These are phyloP conservation scores for Yamadazyma oceani DNA, from an alignment of 1,139 yeast genomes.

Conservation along the genomic window DNA sequence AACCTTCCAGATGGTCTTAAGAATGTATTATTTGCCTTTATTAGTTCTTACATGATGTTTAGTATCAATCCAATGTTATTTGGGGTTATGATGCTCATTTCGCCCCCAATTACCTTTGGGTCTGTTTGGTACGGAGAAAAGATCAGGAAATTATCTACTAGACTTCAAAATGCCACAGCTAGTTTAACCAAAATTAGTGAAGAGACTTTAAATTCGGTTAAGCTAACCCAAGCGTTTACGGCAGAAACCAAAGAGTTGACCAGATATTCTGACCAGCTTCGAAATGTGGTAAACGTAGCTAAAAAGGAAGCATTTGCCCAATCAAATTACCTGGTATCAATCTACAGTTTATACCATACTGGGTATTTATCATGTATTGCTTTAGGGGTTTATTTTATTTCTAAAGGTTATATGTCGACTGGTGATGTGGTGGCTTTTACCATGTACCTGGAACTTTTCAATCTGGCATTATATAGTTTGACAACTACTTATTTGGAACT, in stretches of 20 bases:
- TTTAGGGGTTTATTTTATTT: conserved; percentile 44
- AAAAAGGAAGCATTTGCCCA: conserved; percentile 49
- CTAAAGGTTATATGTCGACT: conserved; percentile 44
- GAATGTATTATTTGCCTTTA: conserved; percentile 45
- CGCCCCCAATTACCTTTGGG: conserved; percentile 55
- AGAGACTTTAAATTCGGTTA: conserved; percentile 46
- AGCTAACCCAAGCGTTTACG: conserved; percentile 46
- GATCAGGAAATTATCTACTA: conserved; percentile 43
- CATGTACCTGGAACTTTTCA: conserved; percentile 51
- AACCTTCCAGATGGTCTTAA: conserved; percentile 51
- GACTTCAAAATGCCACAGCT: conserved; percentile 48
- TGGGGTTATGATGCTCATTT: conserved; percentile 50
- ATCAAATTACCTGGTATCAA: conserved; percentile 47
- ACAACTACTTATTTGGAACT: conserved; percentile 54
- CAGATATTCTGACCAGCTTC: conserved; percentile 40
- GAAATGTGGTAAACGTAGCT: conserved; percentile 45
- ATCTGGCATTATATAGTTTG: conserved; percentile 49
- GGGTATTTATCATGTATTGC: conserved; percentile 49
- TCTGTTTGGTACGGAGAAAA: conserved; percentile 51
- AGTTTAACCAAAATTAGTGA: conserved; percentile 48
- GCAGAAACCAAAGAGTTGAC: conserved; percentile 45
- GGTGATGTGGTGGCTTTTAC: conserved; percentile 51
- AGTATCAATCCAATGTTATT: conserved; percentile 45
- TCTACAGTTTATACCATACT: conserved; percentile 44
- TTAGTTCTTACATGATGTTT: conserved; percentile 50